Base-by-base conservation (phyloP, 2,329 filamentous ascomycete species). In the Xylariaceae sp. region DNA sequence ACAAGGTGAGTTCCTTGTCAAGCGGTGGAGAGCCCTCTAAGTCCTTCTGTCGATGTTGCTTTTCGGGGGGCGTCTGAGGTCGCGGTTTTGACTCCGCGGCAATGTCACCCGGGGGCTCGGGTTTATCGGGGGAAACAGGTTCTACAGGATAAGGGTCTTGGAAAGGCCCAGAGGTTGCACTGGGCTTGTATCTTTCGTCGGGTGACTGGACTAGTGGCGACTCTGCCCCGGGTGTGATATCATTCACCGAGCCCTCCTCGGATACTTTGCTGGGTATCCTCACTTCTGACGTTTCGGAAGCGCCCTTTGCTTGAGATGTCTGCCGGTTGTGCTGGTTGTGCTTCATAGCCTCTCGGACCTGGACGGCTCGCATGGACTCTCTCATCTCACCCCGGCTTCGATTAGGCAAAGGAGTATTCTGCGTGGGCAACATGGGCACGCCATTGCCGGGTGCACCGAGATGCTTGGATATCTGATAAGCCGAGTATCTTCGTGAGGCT, bases 401-500 rank as follows among this genome's bases (percentile, higher is more conserved):
- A 53, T 94, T 94, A 5, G 89, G 89, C 42, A 90, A 72, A 2
- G 85, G 86, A 4, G 82, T 81, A 40, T 80, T 87, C 53, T 93
- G 87, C 18, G 84, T 70, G 17, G 90, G 88, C 14, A 96, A 75
- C 52, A 93, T 83, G 5, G 89, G 87, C 12, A 96, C 81, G 14
- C 85, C 87, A 58, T 80, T 88, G 12, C 83, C 74, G 24, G 82
- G 80, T 12, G 79, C 75, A 9, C 90, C 90, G 2, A 96, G 68
- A 50, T 94, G 88, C 55, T 95, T 96, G 29, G 87, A 86, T 47
- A 98, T 94, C 53, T 98, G 92, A 56, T 96, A 98, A 33, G 88
- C 84, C 2, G 92, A 96, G 56, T 96, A 98, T 51, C 92, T 73
- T 46, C 90, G 75, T 11, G 92, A 98, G 1, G 92, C 92, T 55